Conservation (phyloP, 805 yeast species). For the Huiozyma naganishii region DNA sequence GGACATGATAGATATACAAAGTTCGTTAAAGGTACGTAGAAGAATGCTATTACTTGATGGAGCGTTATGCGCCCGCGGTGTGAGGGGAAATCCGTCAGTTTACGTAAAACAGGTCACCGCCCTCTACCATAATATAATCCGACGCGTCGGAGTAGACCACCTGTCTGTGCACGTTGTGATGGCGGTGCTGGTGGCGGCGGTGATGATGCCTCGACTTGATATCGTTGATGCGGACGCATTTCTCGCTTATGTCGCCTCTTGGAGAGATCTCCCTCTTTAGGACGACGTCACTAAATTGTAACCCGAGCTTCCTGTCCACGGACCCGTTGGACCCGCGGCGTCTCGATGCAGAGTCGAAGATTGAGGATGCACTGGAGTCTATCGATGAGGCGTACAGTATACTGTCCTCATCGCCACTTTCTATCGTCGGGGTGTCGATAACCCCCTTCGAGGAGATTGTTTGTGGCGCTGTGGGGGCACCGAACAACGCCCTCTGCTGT, state of each 20-base stretch:
- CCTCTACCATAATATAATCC: too few relatives aligned
- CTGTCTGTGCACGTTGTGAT: too few relatives aligned
- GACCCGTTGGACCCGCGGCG: neutral
- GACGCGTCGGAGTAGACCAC: too few relatives aligned
- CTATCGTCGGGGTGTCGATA: neutral
- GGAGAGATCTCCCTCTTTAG: slow-evolving; percentile 15
- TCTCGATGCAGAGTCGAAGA: slow-evolving; percentile 11
- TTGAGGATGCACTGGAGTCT: slow-evolving; percentile 9
- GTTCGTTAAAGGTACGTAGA: too few relatives aligned
- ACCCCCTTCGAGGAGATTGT: neutral
- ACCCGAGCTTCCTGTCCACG: slow-evolving; percentile 7
- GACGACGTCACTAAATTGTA: slow-evolving; percentile 19
- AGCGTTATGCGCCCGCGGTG: too few relatives aligned
- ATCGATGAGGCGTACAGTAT: slow-evolving; percentile 13
- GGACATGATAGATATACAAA: too few relatives aligned
- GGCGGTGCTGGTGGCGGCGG: too few relatives aligned
- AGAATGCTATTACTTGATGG: too few relatives aligned
- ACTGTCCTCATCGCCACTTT: neutral
- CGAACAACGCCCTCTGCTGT: neutral
- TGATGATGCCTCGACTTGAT: neutral
- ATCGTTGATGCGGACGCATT: slow-evolving; percentile 17
- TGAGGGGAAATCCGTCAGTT: too few relatives aligned
- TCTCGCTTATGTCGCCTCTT: slow-evolving; percentile 11
- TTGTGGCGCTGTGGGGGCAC: neutral
- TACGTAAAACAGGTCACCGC: too few relatives aligned